Evolutionary conservation across 257 asterid genomes (phyloP).

Genomic region (Galeopsis tetrahit): DNA sequence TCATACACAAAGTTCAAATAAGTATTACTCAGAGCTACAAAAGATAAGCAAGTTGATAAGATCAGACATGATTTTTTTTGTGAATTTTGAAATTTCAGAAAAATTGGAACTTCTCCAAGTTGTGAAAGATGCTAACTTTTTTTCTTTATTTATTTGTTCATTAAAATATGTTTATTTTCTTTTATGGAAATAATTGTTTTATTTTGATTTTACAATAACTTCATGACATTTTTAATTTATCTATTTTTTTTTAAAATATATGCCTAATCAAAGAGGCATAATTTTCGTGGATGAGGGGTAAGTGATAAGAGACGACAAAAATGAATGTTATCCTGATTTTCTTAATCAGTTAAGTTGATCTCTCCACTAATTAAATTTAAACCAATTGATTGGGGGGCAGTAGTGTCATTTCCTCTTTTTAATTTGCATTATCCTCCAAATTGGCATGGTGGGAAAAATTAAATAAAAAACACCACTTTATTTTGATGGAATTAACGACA

Average conservation of each 20-base stretch:
- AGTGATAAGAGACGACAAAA: background rate
- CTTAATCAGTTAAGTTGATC: conserved; percentile 2
- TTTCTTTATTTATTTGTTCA: no score
- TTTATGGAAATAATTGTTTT: no score
- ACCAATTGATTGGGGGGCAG: conserved; percentile 16
- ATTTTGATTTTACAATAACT: no score
- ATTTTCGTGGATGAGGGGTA: no score
- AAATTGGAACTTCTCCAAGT: conserved; percentile 15
- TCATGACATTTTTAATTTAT: no score
- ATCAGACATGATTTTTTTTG: background rate
- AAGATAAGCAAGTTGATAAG: conserved; percentile 14
- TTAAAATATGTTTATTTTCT: no score
- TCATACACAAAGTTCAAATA: no score
- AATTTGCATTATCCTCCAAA: conserved; percentile 34
- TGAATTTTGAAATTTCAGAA: background rate
- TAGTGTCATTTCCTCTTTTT: conserved; percentile 8
- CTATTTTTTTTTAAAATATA: no score
- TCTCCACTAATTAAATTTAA: conserved; percentile 12
- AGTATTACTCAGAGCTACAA: background rate
- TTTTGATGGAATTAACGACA: conserved; percentile 32
- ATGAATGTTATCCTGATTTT: conserved; percentile 24
- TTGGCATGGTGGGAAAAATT: conserved; percentile 28
- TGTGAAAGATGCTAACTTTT: background rate
- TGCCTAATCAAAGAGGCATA: no score
- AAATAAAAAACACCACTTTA: background rate